phyloP scores from a whole-genome alignment of 1,139 yeast species.

The Magnusiomyces paraingens region DNA sequence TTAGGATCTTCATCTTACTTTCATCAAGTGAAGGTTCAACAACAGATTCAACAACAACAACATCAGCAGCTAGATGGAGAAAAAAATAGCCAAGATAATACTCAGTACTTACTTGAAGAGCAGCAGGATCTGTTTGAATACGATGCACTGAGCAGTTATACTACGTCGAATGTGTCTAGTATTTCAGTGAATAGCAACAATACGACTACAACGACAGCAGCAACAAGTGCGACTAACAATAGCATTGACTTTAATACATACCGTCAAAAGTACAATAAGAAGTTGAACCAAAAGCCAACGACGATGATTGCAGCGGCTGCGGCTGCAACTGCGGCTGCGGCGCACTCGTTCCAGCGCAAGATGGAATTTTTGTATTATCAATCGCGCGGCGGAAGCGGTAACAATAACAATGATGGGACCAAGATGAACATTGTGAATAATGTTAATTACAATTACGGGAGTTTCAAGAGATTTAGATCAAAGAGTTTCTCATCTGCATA shows the following conservation, averaged over 20 bases:
- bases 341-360: neutral
- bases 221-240: neutral
- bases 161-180: neutral
- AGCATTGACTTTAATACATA: neutral
- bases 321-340: neutral
- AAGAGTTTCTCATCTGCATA: conserved; percentile 5
- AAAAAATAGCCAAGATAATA: too few species aligned
- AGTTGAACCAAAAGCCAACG: neutral
- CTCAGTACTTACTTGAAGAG: too few species aligned
- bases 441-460: neutral
- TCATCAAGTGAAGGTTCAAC: neutral
- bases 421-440: neutral
- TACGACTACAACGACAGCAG: neutral
- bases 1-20: neutral
- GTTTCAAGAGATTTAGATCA: conserved; percentile 3
- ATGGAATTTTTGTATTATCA: conserved; percentile 1
- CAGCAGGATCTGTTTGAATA: neutral
- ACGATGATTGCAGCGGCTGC: conserved; percentile 1
- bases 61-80: too few species aligned
- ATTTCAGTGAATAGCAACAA: neutral
- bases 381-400: neutral
- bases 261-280: neutral
- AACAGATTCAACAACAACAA: neutral
- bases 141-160: neutral
- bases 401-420: neutral